Evolutionary conservation across 2,329 filamentous ascomycete species (phyloP), one percentile per base, ranked within the genome.

Genomic region (Fusarium chaquense): DNA sequence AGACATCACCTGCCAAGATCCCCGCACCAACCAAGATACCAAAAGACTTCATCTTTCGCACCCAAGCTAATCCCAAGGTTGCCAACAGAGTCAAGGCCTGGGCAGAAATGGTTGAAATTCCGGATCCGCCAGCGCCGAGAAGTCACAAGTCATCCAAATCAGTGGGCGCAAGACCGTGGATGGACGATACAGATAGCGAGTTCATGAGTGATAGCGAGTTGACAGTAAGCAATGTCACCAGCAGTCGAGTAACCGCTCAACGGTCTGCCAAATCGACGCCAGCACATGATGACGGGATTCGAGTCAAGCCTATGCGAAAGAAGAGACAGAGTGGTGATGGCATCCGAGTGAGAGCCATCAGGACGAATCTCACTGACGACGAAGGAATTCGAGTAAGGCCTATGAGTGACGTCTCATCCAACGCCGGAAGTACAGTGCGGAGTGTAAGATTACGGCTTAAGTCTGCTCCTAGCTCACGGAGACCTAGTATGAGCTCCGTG

Each of bases 81-180:
- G 82, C 87, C 47, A 86, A 80, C 70, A 90, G 90, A 76, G 86
- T 91, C 67, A 84, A 86, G 68, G 85, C 88, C 49, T 91, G 89
- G 89, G 88, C 87, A 1, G 81, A 79, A 52, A 83, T 83, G 68
- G 84, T 89, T 10, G 86, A 89, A 67, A 71, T 83, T 2, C 82
- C 85, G 2, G 82, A 84, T 20, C 75, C 79, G 11, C 73, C 78
- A 7, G 75, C 77, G 15, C 74, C 78, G 3, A 77, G 79, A 45
- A 83, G 77, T 54, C 79, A 76, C 73, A 73, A 71, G 67, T 80
- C 73, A 50, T 80, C 78, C 67, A 80, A 70, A 60, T 85, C 76
- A 40, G 78, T 72, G 26, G 72, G 73, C 20, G 70, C 69, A n/a
- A 74, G 57, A 11, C 60, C 75, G 11, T 74, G 68, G 55, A 68